phyloP scores from a whole-genome alignment of 768 basidiomycete genomes.

The Panaeolus cyanescens region DNA sequence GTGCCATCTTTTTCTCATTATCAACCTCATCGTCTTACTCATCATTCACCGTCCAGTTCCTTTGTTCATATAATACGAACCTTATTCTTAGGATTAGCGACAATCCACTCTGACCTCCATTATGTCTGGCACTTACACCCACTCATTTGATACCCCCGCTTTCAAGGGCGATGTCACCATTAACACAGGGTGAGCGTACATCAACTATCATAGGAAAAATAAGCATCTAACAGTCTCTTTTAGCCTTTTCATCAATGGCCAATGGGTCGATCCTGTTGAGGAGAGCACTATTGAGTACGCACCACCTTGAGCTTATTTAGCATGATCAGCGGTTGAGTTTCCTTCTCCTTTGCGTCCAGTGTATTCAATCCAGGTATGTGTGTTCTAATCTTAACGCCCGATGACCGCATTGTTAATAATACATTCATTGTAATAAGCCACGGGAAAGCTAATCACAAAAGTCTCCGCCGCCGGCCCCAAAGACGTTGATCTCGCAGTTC shows the following conservation, averaged over 20 bases:
- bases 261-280: slow-evolving; percentile 64
- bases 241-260: slow-evolving; percentile 70
- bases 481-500: slow-evolving; percentile 77
- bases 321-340: not conserved
- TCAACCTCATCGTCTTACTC: not conserved
- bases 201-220: not conserved
- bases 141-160: slow-evolving; percentile 52
- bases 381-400: too few relatives aligned
- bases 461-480: slow-evolving; percentile 58
- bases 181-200: slow-evolving; percentile 55
- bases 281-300: slow-evolving; percentile 68
- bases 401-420: too few relatives aligned
- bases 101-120: not conserved
- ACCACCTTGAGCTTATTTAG: not conserved
- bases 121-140: slow-evolving; percentile 40
- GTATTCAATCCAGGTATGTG: not conserved
- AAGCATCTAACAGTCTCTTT: not conserved
- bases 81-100: not conserved
- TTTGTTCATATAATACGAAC: not conserved
- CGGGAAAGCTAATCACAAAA: slow-evolving; percentile 55
- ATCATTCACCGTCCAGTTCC: not conserved
- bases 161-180: slow-evolving; percentile 59
- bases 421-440: not conserved
- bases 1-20: not conserved
- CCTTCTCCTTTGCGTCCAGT: not conserved